Conservation (phyloP, 2,329 filamentous ascomycete species). For the Fulvia fulva region DNA sequence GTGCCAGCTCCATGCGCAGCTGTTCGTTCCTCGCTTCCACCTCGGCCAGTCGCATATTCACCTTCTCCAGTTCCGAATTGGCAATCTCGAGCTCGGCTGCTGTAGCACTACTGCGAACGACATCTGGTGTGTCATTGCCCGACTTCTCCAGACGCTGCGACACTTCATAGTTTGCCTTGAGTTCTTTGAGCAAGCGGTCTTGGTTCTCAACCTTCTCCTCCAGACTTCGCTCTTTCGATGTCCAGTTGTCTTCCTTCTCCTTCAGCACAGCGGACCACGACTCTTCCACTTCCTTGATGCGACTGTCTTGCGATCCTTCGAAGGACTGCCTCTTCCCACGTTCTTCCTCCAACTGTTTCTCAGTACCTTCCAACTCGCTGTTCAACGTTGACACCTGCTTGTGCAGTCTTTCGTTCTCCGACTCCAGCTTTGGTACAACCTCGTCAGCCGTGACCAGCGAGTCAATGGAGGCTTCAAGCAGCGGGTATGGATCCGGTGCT, state of each 20-base stretch:
- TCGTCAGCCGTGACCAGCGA: conserved; percentile 89
- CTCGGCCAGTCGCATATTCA: conserved; percentile 80
- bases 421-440: conserved; percentile 80
- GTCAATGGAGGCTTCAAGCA: conserved; percentile 94
- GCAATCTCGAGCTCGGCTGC: conserved; percentile 93
- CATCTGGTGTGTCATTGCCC: conserved; percentile 56
- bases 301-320: conserved; percentile 71
- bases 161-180: conserved; percentile 96
- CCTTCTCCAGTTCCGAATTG: conserved; percentile 83
- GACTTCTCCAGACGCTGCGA: conserved; percentile 79
- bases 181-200: conserved; percentile 83
- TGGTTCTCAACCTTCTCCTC: conserved; percentile 95
- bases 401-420: conserved; percentile 85
- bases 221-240: conserved; percentile 81
- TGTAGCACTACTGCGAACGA: conserved; percentile 62
- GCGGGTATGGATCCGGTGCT: conserved; percentile 90
- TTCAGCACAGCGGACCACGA: conserved; percentile 87
- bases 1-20: conserved; percentile 81
- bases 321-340: conserved; percentile 66
- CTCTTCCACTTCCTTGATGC: conserved; percentile 82
- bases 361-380: conserved; percentile 75
- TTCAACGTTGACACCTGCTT: conserved; percentile 71
- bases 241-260: conserved; percentile 96
- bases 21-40: conserved; percentile 94
- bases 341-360: conserved; percentile 75